These are phyloP conservation scores for Encephalitozoon cuniculi DNA, from an alignment of 371 early-diverging fungal species.

Conservation along the genomic window DNA sequence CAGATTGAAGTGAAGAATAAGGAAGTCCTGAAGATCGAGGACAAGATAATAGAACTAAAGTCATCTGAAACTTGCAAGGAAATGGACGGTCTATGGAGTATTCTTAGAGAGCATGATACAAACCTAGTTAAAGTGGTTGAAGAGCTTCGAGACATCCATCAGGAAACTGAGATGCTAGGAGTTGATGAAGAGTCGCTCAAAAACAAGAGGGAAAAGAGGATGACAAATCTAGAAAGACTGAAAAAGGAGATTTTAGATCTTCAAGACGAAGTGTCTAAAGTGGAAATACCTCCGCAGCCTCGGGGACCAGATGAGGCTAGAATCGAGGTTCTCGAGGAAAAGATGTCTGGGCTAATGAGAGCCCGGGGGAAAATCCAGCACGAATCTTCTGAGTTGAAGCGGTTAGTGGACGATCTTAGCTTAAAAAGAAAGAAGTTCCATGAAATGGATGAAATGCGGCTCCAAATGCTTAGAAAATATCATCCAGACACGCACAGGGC, in stretches of 20 bases:
- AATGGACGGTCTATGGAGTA: background rate
- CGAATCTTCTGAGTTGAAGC: slow-evolving; percentile 30
- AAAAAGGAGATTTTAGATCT: slow-evolving; percentile 27
- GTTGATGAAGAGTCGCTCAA: slow-evolving; percentile 26
- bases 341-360: slow-evolving; percentile 22
- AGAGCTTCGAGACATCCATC: background rate
- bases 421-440: slow-evolving; percentile 31
- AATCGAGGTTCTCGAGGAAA: slow-evolving; percentile 33
- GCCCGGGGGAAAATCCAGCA: slow-evolving; percentile 35
- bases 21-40: slow-evolving; percentile 17
- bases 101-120: background rate
- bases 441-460: slow-evolving; percentile 36
- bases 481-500: slow-evolving; percentile 59
- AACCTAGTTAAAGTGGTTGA: background rate
- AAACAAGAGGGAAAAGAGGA: slow-evolving; percentile 20
- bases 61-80: slow-evolving; percentile 18
- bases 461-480: slow-evolving; percentile 53
- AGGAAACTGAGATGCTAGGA: background rate
- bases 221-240: background rate
- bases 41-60: slow-evolving; percentile 40
- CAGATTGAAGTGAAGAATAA: slow-evolving; percentile 18
- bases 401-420: slow-evolving; percentile 41
- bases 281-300: slow-evolving; percentile 10
- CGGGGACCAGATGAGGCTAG: background rate
- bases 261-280: slow-evolving; percentile 26